Base-by-base conservation (phyloP, 352 stramenopile genomes). In the Nothophytophthora sp. region DNA sequence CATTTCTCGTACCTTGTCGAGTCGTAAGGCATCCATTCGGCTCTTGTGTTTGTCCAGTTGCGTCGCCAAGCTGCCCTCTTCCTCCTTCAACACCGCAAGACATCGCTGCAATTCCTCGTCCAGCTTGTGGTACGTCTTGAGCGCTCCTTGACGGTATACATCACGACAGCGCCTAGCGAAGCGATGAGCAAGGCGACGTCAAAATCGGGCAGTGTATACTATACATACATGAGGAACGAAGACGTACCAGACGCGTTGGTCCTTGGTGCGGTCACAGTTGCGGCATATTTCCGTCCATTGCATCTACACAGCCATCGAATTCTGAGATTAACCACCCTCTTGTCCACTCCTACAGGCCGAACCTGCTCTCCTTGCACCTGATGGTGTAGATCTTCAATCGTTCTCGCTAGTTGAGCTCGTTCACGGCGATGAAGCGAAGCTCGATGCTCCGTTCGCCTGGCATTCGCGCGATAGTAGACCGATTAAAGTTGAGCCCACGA, bases 1-100 rank as follows among this genome's bases (percentile, higher is more conserved):
- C n/a, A n/a, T n/a, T n/a, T n/a, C n/a, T n/a, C n/a, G n/a, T 46
- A 72, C 66, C 66, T 73, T 73, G 37, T 76, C 50, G 6, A 48
- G 4, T 28, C 35, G 34, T 19, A 62, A 35, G 8, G 38, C 33
- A 42, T n/a, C 39, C 29, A 62, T 28, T 13, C 9, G 44, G 5
- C 12, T 15, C 20, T 54, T 62, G 25, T 22, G 19, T n/a, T 41
- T 41, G n/a, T 53, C 28, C 19, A 35, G 35, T 5, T 12, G 9
- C 2, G 10, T 16, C 2, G 13, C 15, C 6, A 62, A 46, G 19
- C 25, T n/a, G 24, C 3, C 22, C 13, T 56, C 38, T 11, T 57
- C 43, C 3, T 20, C 30, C 1, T 51, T 39, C n/a, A 67, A n/a
- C 4, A 30, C 32, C 24, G 20, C 27, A 47, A 60, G 32, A 6